Evolutionary conservation across 2,329 filamentous ascomycete species (phyloP).

Genomic region (Claviceps monticola): DNA sequence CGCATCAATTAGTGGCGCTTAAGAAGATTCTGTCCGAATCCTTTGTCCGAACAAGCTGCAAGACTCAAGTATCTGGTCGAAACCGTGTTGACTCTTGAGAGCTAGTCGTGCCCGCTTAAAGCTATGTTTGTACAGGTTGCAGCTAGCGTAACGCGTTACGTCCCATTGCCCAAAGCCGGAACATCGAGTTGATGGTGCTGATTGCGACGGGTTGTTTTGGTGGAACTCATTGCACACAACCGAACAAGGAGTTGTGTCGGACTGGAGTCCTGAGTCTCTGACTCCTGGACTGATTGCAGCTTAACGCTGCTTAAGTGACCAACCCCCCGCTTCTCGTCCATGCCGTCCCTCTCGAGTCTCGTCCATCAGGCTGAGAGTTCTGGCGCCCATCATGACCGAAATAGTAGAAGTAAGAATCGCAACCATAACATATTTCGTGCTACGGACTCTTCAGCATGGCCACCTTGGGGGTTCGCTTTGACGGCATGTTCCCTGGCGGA

Average conservation of each 20-base stretch:
- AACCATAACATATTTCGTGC: not conserved
- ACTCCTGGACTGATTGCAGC: not conserved
- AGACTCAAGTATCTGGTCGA: not conserved
- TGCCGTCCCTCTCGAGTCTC: not conserved
- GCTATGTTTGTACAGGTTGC: not conserved
- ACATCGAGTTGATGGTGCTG: not conserved
- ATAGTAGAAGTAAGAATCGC: not conserved
- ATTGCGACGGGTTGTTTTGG: not conserved
- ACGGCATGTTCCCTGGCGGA: not conserved
- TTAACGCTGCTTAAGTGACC: not conserved
- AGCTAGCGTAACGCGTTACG: not conserved
- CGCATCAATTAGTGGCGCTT: not conserved
- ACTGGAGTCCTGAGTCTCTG: too few relatives aligned
- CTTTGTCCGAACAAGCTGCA: not conserved
- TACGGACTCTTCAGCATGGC: not conserved
- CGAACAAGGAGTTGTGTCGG: not conserved
- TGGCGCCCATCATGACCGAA: not conserved
- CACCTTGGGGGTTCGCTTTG: not conserved
- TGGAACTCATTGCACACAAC: not conserved
- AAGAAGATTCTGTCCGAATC: not conserved
- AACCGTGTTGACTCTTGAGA: not conserved
- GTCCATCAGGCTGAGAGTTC: not conserved
- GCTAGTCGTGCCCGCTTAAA: not conserved
- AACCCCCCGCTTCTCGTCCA: not conserved
- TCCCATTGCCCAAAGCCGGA: not conserved